Evolutionary conservation across 2,329 filamentous ascomycete species (phyloP), one percentile per base, ranked within the genome.

Genomic region (Rhynchosporium secalis): DNA sequence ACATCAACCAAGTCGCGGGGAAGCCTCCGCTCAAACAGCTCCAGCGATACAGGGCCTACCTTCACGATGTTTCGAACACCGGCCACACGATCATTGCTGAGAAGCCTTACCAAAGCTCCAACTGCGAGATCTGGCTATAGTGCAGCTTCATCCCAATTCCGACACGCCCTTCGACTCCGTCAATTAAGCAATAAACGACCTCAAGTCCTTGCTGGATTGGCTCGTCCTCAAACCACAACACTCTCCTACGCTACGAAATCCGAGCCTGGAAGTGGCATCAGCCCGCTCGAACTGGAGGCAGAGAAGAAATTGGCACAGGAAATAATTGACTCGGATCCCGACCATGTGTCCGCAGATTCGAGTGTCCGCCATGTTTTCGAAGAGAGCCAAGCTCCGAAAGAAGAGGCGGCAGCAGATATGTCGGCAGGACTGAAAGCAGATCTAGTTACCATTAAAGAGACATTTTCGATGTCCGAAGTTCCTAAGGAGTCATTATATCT

Each of bases 401-500:
- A 64, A 10, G 49, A 76, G 10, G 38, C 41, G 58, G 72, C 78
- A 33, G 83, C 85, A 54, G 80, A 83, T 66, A 79, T 83, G 78
- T 76, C 81, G 72, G 79, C 76, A 54, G 80, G 80, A 54, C 77
- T 86, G 64, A 80, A 77, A 68, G 72, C 76, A 57, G 83, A 86
- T 71, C 72, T 91, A 85, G 78, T 82, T 72, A 82, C 83, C 8
- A 83, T 92, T 72, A 86, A 85, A 70, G 86, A 91, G 13, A 89
- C 88, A 0, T 89, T 92, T 72, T 83, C 81, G 26, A 80, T 92
- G 41, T 73, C 75, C 40, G 78, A 79, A 1, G 88, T 92, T 3
- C 90, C 90, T 7, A 84, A 80, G 70, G 86, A 90, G 73, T 85
- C 88, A 28, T 81, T 88, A 55, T 80, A 82, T 62, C 81, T 92